Base-by-base conservation (phyloP, 1,284 basidiomycete species). In the Ustilago nuda region DNA sequence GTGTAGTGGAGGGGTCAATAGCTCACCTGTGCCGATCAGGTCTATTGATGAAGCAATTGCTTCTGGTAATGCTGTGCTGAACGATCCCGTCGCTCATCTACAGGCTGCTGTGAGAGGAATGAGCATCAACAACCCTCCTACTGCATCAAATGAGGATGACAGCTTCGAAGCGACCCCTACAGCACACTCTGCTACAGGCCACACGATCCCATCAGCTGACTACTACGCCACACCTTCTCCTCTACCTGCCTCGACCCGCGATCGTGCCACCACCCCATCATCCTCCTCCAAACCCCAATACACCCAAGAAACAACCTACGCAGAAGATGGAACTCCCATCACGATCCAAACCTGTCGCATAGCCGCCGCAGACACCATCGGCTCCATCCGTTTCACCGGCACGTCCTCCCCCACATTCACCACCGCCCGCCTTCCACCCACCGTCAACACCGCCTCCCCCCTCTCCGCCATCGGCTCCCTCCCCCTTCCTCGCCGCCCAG, bases 11-110 rank as follows among this genome's bases (percentile, higher is more conserved):
- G 23, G 46, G 4, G 35, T 11, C n/a, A 46, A 53, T 46, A 33
- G 60, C 56, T 66, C 63, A 1, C 15, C 59, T 12, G 67, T 62
- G 0, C 69, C 76, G 0, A 66, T 75, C 15, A 46, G 76, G 27
- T 78, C 76, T 4, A 72, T 76, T 52, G 69, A 76, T 43, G 74
- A 80, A 35, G 72, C 72, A 2, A 71, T 77, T 39, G 66, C 78
- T 19, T 37, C 68, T 8, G 65, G 60, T 19, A 53, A 55, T 12
- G 48, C 56, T 7, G 56, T 65, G 27, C 51, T 72, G 39, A 61
- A 59, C 39, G 67, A 76, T 54, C 70, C 74, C 3, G 68, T 70
- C 3, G 63, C 74, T 4, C 58, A 62, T 3, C 56, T 74, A 3
- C 68, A 66, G 30, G 61, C 72, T 27, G 66, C 71, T 0, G 72